Conservation (phyloP, 257 asterid genomes). For the Salvia rosmarinus region DNA sequence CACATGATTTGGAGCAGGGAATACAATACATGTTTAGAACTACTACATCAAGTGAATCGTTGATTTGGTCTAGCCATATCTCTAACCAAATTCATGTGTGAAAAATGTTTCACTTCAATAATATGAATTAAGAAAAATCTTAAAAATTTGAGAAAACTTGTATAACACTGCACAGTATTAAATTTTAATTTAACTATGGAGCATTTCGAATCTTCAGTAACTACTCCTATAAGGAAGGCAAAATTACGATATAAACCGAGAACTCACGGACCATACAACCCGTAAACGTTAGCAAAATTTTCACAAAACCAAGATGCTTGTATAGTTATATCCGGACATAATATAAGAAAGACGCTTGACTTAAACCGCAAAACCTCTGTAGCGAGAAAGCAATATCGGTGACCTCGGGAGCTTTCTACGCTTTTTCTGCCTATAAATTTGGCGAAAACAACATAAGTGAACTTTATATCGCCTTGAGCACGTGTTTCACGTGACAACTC, state of each 20-base stretch:
- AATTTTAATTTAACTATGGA: neutral
- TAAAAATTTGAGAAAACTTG: neutral
- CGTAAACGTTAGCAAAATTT: neutral
- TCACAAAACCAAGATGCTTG: neutral
- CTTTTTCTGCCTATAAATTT: conserved; percentile 97
- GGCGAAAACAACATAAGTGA: conserved; percentile 96
- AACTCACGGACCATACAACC: neutral
- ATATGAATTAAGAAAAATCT: conserved; percentile 23
- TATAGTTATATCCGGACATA: neutral
- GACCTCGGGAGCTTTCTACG: conserved; percentile 93
- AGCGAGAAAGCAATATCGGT: conserved; percentile 86
- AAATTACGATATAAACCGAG: conserved; percentile 2
- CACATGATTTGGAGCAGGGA: no score
- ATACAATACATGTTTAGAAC: no score
- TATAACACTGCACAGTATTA: neutral
- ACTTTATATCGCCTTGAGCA: conserved; percentile 95
- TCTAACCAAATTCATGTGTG: no score
- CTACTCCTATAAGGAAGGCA: conserved; percentile 8
- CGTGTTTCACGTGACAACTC: conserved; percentile 88
- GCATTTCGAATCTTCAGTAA: conserved; percentile 11
- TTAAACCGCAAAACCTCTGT: conserved; percentile 60
- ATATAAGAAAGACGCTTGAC: conserved; percentile 6
- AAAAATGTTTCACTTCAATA: conserved; percentile 12
- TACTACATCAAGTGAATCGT: neutral
- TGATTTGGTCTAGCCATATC: neutral